These are phyloP conservation scores for Cinchona pubescens DNA, from an alignment of 257 asterid species.

Conservation along the genomic window DNA sequence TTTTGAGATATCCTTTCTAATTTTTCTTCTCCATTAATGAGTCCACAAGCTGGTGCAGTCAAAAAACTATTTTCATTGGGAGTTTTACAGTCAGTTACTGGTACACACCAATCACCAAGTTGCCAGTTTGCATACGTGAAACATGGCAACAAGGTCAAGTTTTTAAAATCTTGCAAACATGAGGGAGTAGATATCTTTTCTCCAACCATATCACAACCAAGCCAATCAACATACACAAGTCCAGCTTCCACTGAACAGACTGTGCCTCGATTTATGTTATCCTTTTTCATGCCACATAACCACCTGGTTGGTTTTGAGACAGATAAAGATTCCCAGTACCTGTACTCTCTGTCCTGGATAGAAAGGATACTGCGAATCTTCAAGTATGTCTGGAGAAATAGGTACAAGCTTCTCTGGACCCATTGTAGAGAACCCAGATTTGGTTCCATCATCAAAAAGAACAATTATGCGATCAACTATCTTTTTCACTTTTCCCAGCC, in stretches of 20 bases:
- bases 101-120: conserved; percentile 91
- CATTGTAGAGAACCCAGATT: conserved; percentile 38
- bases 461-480: conserved; percentile 53
- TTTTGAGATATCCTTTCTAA: conserved; percentile 19
- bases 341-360: conserved; percentile 86
- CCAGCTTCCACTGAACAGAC: conserved; percentile 68
- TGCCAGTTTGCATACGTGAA: conserved; percentile 67
- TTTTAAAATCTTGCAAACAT: conserved; percentile 46
- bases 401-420: conserved; percentile 60
- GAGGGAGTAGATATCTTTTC: conserved; percentile 48
- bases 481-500: conserved; percentile 85
- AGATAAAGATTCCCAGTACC: conserved; percentile 44
- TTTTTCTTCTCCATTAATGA: conserved; percentile 24
- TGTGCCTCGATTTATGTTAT: conserved; percentile 51
- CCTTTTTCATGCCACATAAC: conserved; percentile 59
- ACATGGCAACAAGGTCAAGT: conserved; percentile 56
- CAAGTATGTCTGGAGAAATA: conserved; percentile 55
- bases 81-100: conserved; percentile 22
- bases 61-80: conserved; percentile 20
- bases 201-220: conserved; percentile 46
- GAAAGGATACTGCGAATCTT: conserved; percentile 69
- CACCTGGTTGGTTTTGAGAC: conserved; percentile 47
- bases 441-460: conserved; percentile 67
- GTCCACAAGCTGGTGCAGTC: conserved; percentile 23
- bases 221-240: conserved; percentile 67